Evolutionary conservation across 2,329 filamentous ascomycete species (phyloP), one percentile per base, ranked within the genome.

Genomic region (Zarea fungicola): DNA sequence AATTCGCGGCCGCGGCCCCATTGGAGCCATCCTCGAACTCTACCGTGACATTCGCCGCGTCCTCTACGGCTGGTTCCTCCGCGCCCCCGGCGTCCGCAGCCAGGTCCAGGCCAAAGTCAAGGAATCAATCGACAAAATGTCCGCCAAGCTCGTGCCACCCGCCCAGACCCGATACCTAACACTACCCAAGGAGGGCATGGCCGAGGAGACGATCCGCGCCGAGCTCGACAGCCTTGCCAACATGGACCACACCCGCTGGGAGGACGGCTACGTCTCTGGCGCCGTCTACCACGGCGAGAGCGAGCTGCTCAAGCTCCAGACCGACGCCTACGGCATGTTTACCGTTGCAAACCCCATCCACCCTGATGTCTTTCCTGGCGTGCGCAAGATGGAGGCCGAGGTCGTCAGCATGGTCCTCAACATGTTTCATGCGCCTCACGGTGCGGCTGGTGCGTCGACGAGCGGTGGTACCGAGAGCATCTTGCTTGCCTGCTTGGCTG

Each of bases 331-430:
- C 75, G 87, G 87, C 56, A 87, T 87, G 67, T 99, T 99, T 66
- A 92, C 90, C 43, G 93, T 99, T 25, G 81, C 90, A 32, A 99
- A 99, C 67, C 93, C 93, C 3, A 93, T 99, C 58, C 93, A 99
- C 66, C 93, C 93, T 6, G 93, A 99, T 70, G 92, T 99, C 36
- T 99, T 99, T 71, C 93, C 93, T 14, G 93, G 92, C 23, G 91
- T 99, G 45, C 78, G 93, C 60, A 99, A 99, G 80, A 99, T 99
- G 93, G 93, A 99, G 74, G 92, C 93, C 37, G 93, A 99, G 72
- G 76, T 99, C 53, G 93, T 99, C 45, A 87, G 91, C 56, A 99
- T 99, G 92, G 90, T 95, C 25, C 73, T 95, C 53, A 80, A 81
- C 37, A 73, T 99, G 66, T 99, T 96, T 75, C 89, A 95, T 66